Percentiles rank a stretch among this genome's conserved stretches.
Conservation (phyloP, 169 alveolate genomes). For the Cardiosporidium cionae region DNA sequence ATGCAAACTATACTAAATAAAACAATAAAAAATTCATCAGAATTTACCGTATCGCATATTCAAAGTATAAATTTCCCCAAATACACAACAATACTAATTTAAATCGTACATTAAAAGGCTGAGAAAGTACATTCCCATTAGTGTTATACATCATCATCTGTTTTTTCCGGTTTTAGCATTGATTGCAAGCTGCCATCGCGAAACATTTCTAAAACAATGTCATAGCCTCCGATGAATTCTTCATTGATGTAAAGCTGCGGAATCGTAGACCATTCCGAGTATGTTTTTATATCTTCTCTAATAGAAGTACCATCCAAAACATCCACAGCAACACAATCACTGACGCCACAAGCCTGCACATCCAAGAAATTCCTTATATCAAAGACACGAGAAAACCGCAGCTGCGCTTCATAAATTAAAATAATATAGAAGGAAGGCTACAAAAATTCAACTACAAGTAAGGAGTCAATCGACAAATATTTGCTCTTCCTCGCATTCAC, state of each 20-base stretch:
- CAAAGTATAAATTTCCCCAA: too few relatives aligned
- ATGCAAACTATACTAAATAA: too few relatives aligned
- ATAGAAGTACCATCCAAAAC: not conserved
- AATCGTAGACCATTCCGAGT: conserved; percentile 73
- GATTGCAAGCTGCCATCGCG: not conserved
- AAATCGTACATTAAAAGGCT: too few relatives aligned
- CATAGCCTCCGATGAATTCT: conserved; percentile 71
- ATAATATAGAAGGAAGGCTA: not conserved
- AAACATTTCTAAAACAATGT: conserved; percentile 34
- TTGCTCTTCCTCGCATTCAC: not conserved
- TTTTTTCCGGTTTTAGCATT: not conserved
- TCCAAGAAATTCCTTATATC: not conserved
- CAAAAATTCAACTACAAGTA: not conserved
- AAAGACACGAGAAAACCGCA: not conserved
- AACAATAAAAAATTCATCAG: too few relatives aligned
- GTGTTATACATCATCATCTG: too few relatives aligned
- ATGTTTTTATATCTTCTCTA: conserved; percentile 60
- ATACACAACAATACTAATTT: too few relatives aligned
- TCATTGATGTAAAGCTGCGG: conserved; percentile 68
- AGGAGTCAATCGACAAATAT: not conserved
- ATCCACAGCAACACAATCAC: not conserved
- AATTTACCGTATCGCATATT: too few relatives aligned
- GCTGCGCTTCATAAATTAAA: not conserved
- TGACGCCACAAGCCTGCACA: not conserved
- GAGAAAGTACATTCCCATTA: too few relatives aligned